Base-by-base conservation (phyloP, 176 grass and related monocot species). In the Ensete ventricosum region DNA sequence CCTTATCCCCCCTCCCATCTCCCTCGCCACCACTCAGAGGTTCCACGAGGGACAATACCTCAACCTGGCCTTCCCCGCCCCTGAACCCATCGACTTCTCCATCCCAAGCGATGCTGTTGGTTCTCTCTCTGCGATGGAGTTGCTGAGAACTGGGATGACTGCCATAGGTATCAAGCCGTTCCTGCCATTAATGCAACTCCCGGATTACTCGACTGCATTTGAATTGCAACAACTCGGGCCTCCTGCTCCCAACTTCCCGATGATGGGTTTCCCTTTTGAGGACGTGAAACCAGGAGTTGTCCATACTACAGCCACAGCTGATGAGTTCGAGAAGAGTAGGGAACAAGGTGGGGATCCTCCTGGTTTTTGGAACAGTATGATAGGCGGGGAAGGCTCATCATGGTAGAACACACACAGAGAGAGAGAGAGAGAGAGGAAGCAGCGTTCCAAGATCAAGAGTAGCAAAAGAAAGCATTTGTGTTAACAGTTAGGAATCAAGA, bases 1-100 rank as follows among this genome's bases (percentile, higher is more conserved):
- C 13, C 54, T 75, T 8, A 34, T 55, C 54, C 26, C 54, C 2
- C 13, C 73, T 9, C 54, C 14, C 73, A 75, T 69, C 6, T 69
- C 66, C 27, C 66, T 69, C 29, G 3, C 66, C 11, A 50, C 66
- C 66, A 43, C 24, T 43, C 66, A 24, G 6, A 49, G 43, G 8
- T 75, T 75, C 73, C 73, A 75, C 9, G 54, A 75, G 8, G 73
- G 73, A 24, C 23, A 59, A 14, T 25, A 75, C 54, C 54, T 75
- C 54, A 75, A 58, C 53, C 54, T 60, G 24, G 73, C 53, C 54
- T 75, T 75, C 12, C 54, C 73, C 1, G 54, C 60, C 24, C 52
- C 50, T 1, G 1, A n/a, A 43, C 34, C 34, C 34, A 43, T 43
- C 34, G 34, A 5, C 34, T 43, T 43, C 34, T 43, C 34, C 34